Conservation (phyloP, 306 rosid species). For the Benincasa hispida region DNA sequence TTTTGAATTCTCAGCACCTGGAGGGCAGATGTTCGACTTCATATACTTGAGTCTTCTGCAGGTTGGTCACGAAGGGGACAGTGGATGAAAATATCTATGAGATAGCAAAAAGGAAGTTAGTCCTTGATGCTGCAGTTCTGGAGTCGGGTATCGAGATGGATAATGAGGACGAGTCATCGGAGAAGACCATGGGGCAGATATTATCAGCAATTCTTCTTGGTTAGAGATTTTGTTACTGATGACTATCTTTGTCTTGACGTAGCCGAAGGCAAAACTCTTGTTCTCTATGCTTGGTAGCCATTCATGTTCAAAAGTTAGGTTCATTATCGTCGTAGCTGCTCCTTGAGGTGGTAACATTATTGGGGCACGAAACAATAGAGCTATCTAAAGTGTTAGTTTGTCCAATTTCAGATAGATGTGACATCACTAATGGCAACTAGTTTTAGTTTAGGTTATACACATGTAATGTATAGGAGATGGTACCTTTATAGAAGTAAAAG, state of each 20-base stretch:
- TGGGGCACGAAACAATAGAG: background rate
- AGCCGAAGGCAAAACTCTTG: background rate
- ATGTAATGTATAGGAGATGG: background rate
- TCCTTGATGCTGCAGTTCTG: conserved; percentile 89
- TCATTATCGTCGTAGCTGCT: background rate
- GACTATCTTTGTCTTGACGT: background rate
- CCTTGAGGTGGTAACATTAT: background rate
- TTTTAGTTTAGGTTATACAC: conserved; percentile 2
- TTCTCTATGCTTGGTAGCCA: background rate
- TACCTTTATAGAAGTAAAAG: background rate
- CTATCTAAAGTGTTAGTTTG: background rate
- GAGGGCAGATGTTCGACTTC: background rate
- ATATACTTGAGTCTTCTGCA: conserved; percentile 18
- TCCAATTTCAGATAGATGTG: background rate
- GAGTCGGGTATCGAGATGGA: conserved; percentile 67
- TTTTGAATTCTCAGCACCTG: background rate
- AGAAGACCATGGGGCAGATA: conserved; percentile 98
- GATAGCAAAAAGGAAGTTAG: conserved; percentile 88
- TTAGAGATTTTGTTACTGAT: conserved; percentile 18
- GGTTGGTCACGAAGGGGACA: conserved; percentile 79
- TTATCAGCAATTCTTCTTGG: conserved; percentile 68
- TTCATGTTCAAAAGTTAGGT: background rate
- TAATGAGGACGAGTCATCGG: conserved; percentile 58
- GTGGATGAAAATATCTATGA: conserved; percentile 94
- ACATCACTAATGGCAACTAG: conserved; percentile 1